Percentiles rank a stretch among this genome's conserved stretches.
Conservation (phyloP, 2,329 filamentous ascomycete species). For the Claviceps capensis region DNA sequence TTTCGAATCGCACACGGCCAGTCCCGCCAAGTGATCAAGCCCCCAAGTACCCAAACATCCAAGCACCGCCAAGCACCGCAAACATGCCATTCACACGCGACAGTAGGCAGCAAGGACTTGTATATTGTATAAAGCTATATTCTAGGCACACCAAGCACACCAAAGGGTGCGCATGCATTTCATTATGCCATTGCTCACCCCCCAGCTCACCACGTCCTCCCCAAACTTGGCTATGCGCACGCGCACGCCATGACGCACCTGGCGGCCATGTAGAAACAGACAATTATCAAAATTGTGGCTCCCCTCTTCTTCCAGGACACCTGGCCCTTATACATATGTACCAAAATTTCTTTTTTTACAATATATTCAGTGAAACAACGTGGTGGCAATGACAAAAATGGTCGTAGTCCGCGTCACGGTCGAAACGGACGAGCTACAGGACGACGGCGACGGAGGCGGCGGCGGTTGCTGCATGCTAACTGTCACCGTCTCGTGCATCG, state of each 20-base stretch:
- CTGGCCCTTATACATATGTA: constrained; percentile 9
- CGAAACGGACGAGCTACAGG: constrained; percentile 5
- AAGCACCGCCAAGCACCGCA: background rate
- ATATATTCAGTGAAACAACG: constrained; percentile 9
- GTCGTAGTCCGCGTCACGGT: constrained; percentile 11
- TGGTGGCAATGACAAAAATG: constrained; percentile 8
- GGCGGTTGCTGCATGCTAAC: background rate
- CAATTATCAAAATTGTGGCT: background rate
- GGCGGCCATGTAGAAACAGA: background rate
- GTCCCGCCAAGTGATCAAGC: too few species aligned
- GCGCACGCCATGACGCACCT: background rate
- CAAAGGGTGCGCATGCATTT: background rate
- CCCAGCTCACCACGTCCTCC: background rate
- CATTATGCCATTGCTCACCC: background rate
- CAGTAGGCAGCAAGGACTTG: background rate
- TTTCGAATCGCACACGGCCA: too few species aligned
- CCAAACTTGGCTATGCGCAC: background rate
- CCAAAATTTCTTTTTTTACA: constrained; percentile 3
- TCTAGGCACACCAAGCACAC: background rate
- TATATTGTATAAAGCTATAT: constrained; percentile 2
- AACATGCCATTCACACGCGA: background rate
- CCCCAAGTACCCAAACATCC: too few species aligned
- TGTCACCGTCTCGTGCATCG: background rate
- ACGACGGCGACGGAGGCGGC: background rate
- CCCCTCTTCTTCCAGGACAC: background rate